Evolutionary conservation across 192 early-diverging fungal species (phyloP).

Genomic region (Coemansia sp.): DNA sequence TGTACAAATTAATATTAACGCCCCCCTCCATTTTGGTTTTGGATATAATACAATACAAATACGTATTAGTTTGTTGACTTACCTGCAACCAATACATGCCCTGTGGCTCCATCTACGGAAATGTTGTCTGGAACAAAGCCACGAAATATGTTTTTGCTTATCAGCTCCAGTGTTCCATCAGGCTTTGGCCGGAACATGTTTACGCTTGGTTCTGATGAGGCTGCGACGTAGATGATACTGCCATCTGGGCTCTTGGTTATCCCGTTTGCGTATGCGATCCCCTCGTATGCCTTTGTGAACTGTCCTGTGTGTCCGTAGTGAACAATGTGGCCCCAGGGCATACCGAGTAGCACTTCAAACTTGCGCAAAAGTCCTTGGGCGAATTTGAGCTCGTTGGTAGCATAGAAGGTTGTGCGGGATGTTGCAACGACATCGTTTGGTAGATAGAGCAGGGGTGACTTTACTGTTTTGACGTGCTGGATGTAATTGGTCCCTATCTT

Average conservation of each 20-base stretch:
- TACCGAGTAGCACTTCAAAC: constrained; percentile 51
- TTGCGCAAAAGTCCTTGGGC: constrained; percentile 21
- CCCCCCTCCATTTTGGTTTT: no score
- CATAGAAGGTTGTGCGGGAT: constrained; percentile 58
- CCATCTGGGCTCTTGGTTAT: constrained; percentile 39
- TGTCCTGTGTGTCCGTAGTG: constrained; percentile 26
- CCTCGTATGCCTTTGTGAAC: constrained; percentile 22
- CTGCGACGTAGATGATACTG: constrained; percentile 30
- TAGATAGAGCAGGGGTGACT: constrained; percentile 54
- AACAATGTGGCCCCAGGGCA: constrained; percentile 50
- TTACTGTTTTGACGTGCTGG: constrained; percentile 54
- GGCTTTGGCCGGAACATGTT: constrained; percentile 17
- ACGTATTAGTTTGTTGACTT: no score
- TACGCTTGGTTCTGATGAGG: constrained; percentile 47
- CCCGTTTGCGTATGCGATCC: constrained; percentile 47
- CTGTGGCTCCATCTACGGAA: constrained; percentile 43
- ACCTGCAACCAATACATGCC: constrained; percentile 50
- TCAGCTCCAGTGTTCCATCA: constrained; percentile 26
- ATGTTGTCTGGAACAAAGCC: constrained; percentile 52
- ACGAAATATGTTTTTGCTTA: constrained; percentile 31
- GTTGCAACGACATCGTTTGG: constrained; percentile 62
- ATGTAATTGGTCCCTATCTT: constrained; percentile 41
- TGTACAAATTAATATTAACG: not conserved
- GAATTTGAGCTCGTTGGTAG: constrained; percentile 57
- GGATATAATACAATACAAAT: not conserved